Evolutionary conservation across 177 flowering plant genomes (phyloP).

Genomic region (Vitis hybrid): DNA sequence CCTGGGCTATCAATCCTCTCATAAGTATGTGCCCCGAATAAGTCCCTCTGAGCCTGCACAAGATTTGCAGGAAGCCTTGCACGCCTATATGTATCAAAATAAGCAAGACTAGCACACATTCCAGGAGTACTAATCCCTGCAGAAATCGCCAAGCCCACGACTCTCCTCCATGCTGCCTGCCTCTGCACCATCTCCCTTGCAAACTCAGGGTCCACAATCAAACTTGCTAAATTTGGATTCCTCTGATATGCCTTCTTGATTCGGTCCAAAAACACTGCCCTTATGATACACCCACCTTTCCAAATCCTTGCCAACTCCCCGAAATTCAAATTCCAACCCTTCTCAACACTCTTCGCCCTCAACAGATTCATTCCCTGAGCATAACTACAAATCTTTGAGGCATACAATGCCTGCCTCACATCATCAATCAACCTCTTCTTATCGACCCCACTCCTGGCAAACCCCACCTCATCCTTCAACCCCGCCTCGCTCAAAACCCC

Average conservation of each 20-base stretch:
- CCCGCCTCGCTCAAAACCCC: slow-evolving; percentile 42
- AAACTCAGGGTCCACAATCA: slow-evolving; percentile 51
- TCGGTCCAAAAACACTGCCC: slow-evolving; percentile 53
- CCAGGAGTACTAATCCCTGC: slow-evolving; percentile 56
- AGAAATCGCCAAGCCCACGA: slow-evolving; percentile 43
- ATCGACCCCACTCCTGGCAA: slow-evolving; percentile 24
- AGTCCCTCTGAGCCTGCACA: slow-evolving; percentile 56
- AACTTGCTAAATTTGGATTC: slow-evolving; percentile 39
- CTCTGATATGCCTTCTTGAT: slow-evolving; percentile 53
- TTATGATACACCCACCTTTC: slow-evolving; percentile 59
- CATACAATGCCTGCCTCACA: slow-evolving; percentile 55
- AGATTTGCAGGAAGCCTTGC: slow-evolving; percentile 52
- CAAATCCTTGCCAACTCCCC: slow-evolving; percentile 57
- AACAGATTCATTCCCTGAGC: slow-evolving; percentile 57
- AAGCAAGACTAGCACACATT: slow-evolving; percentile 54
- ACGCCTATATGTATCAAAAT: slow-evolving; percentile 51
- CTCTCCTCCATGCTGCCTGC: slow-evolving; percentile 55
- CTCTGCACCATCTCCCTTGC: slow-evolving; percentile 57
- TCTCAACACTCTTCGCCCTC: slow-evolving; percentile 47
- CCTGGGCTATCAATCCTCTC: slow-evolving; percentile 53
- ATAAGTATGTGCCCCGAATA: slow-evolving; percentile 58
- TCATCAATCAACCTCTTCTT: slow-evolving; percentile 50
- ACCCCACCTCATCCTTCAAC: slow-evolving; percentile 30
- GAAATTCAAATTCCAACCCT: slow-evolving; percentile 45
- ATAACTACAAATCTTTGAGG: slow-evolving; percentile 53